Evolutionary conservation across 2,329 filamentous ascomycete genomes (phyloP), one percentile per base, ranked within the genome.

Genomic region (Domatiomyces catenatus): DNA sequence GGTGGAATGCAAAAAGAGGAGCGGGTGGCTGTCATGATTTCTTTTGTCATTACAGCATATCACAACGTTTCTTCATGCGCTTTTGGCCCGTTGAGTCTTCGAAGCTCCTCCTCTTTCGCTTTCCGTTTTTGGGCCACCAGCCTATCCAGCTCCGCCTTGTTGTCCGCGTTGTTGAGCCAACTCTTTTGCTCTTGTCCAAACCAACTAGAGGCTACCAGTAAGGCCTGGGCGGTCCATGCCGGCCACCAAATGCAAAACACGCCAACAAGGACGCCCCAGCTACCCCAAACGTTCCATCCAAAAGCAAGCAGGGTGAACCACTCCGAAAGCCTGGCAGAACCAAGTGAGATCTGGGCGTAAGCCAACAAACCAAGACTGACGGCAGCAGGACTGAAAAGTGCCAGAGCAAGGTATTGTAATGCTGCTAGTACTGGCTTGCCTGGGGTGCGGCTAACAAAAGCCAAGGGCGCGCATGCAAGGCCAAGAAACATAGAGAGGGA

Each of bases 161-260:
- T 39, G 4, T 15, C 32, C 5, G 10, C 32, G 1, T 39, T 39
- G 32, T 39, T 39, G 10, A 39, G 15, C 32, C 32, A 39, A 39
- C 15, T 15, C 3, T 5, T 39, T 39, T 39, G 32, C 12, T 39
- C 12, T 39, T 39, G 32, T 39, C 32, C 32, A 12, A 58, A 56
- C 56, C 56, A 58, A 8, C 52, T 54, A 46, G 55, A 57, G 10
- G 57, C 56, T 18, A 58, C 56, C 19, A 58, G 48, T 8, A 51
- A 54, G 18, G 53, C 63, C 3, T 71, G 84, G 5, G 81, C 76
- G 39, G 92, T 66, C 89, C 89, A 95, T 6, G 86, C 87, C 0
- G 89, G 89, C 84, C 87, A 92, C 89, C 89, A 95, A 44, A 94
- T 81, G 63, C 87, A 84, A 86, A 88, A 94, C n/a, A 94, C 76